A percentile compares a stretch with the other conserved stretches of the same genome.
Conservation (phyloP, 805 yeast species). For the Hemisphaericaspora nanyangensis region DNA sequence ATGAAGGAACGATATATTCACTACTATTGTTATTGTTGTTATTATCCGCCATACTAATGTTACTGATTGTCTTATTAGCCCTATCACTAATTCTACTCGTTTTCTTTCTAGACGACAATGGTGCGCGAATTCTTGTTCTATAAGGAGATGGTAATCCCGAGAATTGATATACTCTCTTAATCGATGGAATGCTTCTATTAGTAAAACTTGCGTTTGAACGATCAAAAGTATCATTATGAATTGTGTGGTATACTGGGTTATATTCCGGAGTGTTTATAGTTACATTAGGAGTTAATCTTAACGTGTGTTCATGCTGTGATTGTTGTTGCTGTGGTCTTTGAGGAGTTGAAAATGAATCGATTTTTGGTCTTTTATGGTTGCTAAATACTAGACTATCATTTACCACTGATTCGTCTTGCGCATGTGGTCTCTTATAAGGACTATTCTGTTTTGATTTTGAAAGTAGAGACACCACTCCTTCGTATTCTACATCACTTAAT, state of each 20-base stretch:
- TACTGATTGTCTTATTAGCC: conserved; percentile 3
- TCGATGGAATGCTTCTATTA: conserved; percentile 25
- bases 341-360: conserved; percentile 15
- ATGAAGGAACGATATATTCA: background rate
- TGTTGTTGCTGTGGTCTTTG: conserved; percentile 23
- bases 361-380: background rate
- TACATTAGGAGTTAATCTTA: conserved; percentile 10
- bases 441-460: conserved; percentile 12
- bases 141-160: conserved; percentile 45
- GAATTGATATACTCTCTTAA: conserved; percentile 42
- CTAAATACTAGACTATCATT: background rate
- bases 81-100: background rate
- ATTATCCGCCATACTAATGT: background rate
- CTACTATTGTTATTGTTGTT: background rate
- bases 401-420: background rate
- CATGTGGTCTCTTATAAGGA: conserved; percentile 3
- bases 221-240: conserved; percentile 17
- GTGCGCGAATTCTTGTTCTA: conserved; percentile 36
- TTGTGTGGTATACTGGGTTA: conserved; percentile 33
- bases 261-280: conserved; percentile 32
- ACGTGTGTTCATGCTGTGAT: conserved; percentile 1
- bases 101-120: conserved; percentile 13
- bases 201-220: conserved; percentile 7
- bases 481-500: conserved; percentile 68
- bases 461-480: conserved; percentile 70